phyloP scores from a whole-genome alignment of 1,284 basidiomycete species.

The Gomphus sp. region DNA sequence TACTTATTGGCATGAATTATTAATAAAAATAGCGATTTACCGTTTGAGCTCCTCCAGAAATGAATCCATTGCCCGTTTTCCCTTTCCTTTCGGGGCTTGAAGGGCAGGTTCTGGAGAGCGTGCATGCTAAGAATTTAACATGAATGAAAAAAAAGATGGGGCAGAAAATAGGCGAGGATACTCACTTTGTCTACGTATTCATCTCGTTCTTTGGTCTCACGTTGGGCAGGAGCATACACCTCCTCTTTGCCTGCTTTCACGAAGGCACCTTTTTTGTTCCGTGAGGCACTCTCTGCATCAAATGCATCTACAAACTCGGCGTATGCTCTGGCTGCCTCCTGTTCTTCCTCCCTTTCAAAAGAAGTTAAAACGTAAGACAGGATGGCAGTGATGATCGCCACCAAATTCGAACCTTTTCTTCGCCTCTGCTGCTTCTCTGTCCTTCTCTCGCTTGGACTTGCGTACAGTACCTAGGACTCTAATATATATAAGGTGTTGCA shows the following conservation, averaged over 20 bases:
- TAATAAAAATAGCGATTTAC: slow-evolving; percentile 29
- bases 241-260: slow-evolving; percentile 58
- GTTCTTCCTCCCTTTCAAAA: slow-evolving; percentile 55
- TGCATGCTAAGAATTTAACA: neutral
- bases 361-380: neutral
- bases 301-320: slow-evolving; percentile 85
- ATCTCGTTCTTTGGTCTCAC: slow-evolving; percentile 5
- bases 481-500: neutral
- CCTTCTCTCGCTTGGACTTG: slow-evolving; percentile 77
- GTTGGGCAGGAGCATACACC: slow-evolving; percentile 35
- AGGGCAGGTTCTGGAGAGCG: slow-evolving; percentile 10
- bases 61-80: slow-evolving; percentile 87
- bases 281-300: slow-evolving; percentile 56
- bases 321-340: slow-evolving; percentile 68
- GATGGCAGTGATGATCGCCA: neutral
- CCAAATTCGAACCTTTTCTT: slow-evolving; percentile 43
- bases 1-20: slow-evolving; percentile 2
- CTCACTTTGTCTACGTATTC: slow-evolving; percentile 10
- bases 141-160: neutral
- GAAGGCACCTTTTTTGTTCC: slow-evolving; percentile 54
- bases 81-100: slow-evolving; percentile 56
- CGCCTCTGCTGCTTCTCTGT: slow-evolving; percentile 81
- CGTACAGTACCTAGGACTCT: slow-evolving; percentile 38
- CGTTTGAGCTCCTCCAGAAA: slow-evolving; percentile 92
- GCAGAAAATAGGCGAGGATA: neutral